Evolutionary conservation across 1,139 yeast species (phyloP), one percentile per base, ranked within the genome.

Genomic region (Kodamaea alishanica): DNA sequence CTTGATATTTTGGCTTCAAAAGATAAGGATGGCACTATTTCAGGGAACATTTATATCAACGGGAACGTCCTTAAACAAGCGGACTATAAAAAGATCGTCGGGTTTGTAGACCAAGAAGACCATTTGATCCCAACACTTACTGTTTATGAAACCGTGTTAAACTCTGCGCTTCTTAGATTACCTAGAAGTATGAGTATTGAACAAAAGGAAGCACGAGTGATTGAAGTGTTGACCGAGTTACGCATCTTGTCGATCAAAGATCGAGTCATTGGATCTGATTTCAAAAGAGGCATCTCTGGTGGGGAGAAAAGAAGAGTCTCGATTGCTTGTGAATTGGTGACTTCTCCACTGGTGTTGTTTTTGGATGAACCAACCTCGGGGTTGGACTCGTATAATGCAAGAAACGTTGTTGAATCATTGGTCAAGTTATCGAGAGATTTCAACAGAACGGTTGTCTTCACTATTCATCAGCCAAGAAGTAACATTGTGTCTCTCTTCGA

Each of bases 71-170:
- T 77, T 30, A 48, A 49, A 7, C 49, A 58, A 3, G 54, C 58
- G 6, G 73, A 78, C 36, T 84, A 79, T 55, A 73, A 75, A 44
- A 81, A 82, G 49, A 75, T 88, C 9, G 79, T 85, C 45, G 98
- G 97, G 0, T 92, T 89, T 70, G 98, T 92, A n/a, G 97, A 92
- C 58, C 98, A 92, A 61, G 97, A 92, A 52, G 97, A 90, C 56
- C 85, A 80, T 47, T 68, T 92, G 46, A 76, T 92, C 50, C 95
- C 97, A 6, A 92, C 98, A 0, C 70, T 92, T 45, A 90, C 98
- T 0, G 98, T 92, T 2, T 92, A 85, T 56, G 98, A 92, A 61
- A 92, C 97, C 0, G 95, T 92, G 29, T 72, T 90, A 47, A 89
- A 89, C 53, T 85, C 95, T 66, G 98, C 98, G 0, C 65, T 92